Evolutionary conservation across 2,329 filamentous ascomycete genomes (phyloP), one percentile per base, ranked within the genome.

Genomic region (Neurospora crassa): DNA sequence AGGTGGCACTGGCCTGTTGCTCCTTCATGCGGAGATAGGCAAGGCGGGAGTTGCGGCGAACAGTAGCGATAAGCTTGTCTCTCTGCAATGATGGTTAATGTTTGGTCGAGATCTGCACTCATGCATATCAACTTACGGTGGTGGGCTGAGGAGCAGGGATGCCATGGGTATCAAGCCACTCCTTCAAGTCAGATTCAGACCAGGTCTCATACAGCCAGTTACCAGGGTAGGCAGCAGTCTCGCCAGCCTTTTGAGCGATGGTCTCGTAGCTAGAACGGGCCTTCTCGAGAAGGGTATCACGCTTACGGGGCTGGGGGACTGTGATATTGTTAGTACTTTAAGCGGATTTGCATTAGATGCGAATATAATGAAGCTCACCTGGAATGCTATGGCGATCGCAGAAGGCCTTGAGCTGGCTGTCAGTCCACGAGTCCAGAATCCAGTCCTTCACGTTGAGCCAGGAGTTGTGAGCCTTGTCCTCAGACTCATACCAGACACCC

Each of bases 351-450:
- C 24, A 3, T 67, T n/a, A 10, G 4, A 40, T 41, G 24, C n/a
- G 7, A 43, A 18, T 8, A 47, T 12, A 24, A n/a, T 3, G 18
- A 16, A 5, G 74, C 81, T 59, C 81, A 87, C 86, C 85, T 71
- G 94, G 92, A 77, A 99, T 93, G 74, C 88, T 88, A 81, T 98
- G 88, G 80, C 91, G 91, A 81, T 98, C 95, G 74, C 94, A 91
- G 82, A 98, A 98, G 1, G 92, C 84, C 86, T 98, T 97, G 76
- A 99, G 86, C 80, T 96, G 91, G 75, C 94, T 97, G 71, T 98
- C 95, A 75, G 91, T 90, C 93, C 94, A 97, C 72, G 92, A 96
- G 79, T 98, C 93, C 78, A 98, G 91, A 76, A 98, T 92, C 96
- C 96, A 98, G 77, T 95, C 91, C 81, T 92, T 93, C 68, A 93